Evolutionary conservation across 257 asterid genomes (phyloP), one percentile per base, ranked within the genome.

Genomic region (Solanum bulbocastanum): DNA sequence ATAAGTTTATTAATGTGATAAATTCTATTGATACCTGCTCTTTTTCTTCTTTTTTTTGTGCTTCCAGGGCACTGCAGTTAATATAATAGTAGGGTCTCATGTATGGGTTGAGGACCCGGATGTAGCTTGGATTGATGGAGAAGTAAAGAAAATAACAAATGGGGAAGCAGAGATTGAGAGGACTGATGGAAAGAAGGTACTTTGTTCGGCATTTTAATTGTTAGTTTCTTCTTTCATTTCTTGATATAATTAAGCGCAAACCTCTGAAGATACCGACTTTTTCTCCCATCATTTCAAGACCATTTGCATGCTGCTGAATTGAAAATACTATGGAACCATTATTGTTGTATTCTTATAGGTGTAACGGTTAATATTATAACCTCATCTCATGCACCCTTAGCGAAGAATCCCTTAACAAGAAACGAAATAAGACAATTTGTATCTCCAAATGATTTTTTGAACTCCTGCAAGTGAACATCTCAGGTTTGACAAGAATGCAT

Each of bases 31-130:
- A 30, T 81, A 82, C 30, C 27, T 82, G 22, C 42, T 49, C 69
- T 18, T 18, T 30, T 82, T 39, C 32, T 49, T 49, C 56, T 33
- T 14, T 71, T 83, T 72, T 87, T 86, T 69, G 82, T 72, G 86
- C 22, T 82, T 32, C 39, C 95, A 97, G 99, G 98, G 98, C 39
- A 94, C 98, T 89, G 88, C 93, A 39, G 99, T 97, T 87, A 95
- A 96, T 89, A 96, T 97, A 87, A 96, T 96, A 83, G 98, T 91
- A 73, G 99, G 99, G 49, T 97, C 99, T 87, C 94, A 97, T 73
- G 98, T 97, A 88, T 97, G 99, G 99, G 89, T 88, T 72, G 98
- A 94, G 91, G 99, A 97, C 93, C 95, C 94, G 27, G 84, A 32
- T n/a, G 68, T 89, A 89, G 95, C 99, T 85, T 97, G 99, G 98